These are phyloP conservation scores for Musa schizocarpa DNA, from an alignment of 176 grass and related monocot genomes.

Conservation along the genomic window DNA sequence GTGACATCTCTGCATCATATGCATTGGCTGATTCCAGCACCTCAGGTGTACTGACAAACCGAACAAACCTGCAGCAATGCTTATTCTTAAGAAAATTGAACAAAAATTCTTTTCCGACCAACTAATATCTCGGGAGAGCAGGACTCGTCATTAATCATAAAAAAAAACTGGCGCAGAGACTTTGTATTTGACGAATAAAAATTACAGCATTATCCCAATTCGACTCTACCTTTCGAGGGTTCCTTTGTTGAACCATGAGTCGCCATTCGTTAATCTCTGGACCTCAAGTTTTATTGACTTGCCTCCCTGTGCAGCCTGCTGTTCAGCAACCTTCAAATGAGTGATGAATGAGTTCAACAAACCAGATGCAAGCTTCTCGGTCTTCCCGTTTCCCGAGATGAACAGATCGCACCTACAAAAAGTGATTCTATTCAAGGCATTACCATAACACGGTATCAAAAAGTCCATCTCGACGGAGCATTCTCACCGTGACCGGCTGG, in stretches of 20 bases:
- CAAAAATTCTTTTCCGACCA: background rate
- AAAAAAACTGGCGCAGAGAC: background rate
- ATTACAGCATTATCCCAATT: background rate
- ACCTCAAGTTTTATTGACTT: conserved; percentile 62
- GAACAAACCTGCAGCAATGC: conserved; percentile 63
- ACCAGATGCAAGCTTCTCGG: conserved; percentile 95
- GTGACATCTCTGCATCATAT: conserved; percentile 82
- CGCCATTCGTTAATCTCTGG: conserved; percentile 27
- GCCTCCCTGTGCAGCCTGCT: conserved; percentile 42
- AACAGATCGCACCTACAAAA: conserved; percentile 82
- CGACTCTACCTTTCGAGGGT: conserved; percentile 75
- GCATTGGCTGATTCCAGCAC: conserved; percentile 73
- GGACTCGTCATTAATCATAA: background rate
- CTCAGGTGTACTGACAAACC: conserved; percentile 95
- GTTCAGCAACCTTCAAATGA: conserved; percentile 75
- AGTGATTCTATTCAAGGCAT: background rate
- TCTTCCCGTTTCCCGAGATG: conserved; percentile 72
- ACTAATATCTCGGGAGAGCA: too few species aligned
- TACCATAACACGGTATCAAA: background rate
- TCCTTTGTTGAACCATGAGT: conserved; percentile 89
- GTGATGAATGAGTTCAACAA: conserved; percentile 81
- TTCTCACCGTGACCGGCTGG: conserved; percentile 68
- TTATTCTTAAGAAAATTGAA: background rate
- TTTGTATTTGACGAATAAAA: background rate
- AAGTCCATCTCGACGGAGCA: conserved; percentile 12